These are phyloP conservation scores for Cladophialophora yegresii DNA, from an alignment of 2,329 filamentous ascomycete species.

Conservation along the genomic window DNA sequence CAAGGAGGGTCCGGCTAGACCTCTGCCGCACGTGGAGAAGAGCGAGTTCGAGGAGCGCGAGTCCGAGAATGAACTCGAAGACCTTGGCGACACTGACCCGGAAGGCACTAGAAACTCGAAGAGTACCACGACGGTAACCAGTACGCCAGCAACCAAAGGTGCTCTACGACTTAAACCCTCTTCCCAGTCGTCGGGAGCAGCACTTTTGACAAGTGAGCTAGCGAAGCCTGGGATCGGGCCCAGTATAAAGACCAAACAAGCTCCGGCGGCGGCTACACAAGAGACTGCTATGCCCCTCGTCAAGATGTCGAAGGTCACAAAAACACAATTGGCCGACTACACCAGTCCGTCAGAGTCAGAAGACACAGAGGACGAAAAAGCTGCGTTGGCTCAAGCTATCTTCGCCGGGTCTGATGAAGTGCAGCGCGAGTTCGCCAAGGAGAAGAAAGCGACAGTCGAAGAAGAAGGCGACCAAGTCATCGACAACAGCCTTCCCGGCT, in stretches of 20 bases:
- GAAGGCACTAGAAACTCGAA: background rate
- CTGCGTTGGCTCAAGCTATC: slow-evolving; percentile 73
- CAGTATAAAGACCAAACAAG: background rate
- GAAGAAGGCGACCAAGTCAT: slow-evolving; percentile 82
- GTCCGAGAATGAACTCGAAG: slow-evolving; percentile 51
- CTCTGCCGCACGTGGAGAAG: slow-evolving; percentile 40
- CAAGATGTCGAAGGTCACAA: slow-evolving; percentile 34
- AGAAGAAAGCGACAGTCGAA: slow-evolving; percentile 70
- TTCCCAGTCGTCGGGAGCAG: background rate
- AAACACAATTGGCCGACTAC: slow-evolving; percentile 26
- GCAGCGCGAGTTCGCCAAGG: slow-evolving; percentile 73
- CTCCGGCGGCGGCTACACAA: background rate
- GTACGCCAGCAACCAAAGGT: background rate
- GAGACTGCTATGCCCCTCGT: background rate
- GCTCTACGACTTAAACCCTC: background rate
- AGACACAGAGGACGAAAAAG: slow-evolving; percentile 50
- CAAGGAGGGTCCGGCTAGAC: slow-evolving; percentile 37
- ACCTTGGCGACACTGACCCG: slow-evolving; percentile 37
- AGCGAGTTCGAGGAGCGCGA: slow-evolving; percentile 65
- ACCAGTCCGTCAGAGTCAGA: slow-evolving; percentile 36
- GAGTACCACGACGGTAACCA: slow-evolving; percentile 6
- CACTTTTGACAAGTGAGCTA: background rate
- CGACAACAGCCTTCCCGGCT: slow-evolving; percentile 85
- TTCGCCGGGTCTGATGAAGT: slow-evolving; percentile 71
- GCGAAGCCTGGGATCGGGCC: background rate